Base-by-base conservation (phyloP, 805 yeast genomes). In the Nadsonia fulvescens region DNA sequence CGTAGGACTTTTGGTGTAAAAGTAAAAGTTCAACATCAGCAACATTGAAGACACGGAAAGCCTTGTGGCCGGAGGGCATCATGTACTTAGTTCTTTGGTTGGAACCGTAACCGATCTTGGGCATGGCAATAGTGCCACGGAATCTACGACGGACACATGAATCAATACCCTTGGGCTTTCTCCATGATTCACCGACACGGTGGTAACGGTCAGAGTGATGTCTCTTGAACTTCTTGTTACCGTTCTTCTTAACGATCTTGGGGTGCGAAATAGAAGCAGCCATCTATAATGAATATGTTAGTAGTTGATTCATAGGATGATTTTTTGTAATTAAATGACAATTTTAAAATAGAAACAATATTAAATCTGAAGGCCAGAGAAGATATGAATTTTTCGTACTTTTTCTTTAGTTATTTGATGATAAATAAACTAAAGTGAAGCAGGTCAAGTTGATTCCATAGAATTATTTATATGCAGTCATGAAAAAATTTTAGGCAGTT, bases 151-250 rank as follows among this genome's bases (percentile, higher is more conserved):
- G 89, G 61, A 91, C 95, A 68, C 81, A 72, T 49, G 96, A 83
- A 72, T 89, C 99, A 60, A 89, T 89, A 89, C 99, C 99, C 79
- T 89, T 89, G 69, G 91, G 99, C 70, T 89, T 86, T 81, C 99
- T 89, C 98, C 98, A 91, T 74, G 73, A 75, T 67, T 81, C 95
- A 54, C 79, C 66, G 49, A 89, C 94, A 68, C 99, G 83, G 73
- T 72, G 74, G 68, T 82, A 86, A 68, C 94, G 81, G 76, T 89
- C 99, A 63, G 94, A 82, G 73, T 89, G 98, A 64, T 86, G 96
- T 71, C 99, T 82, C 86, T 83, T 91, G 78, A 89, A 89, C 74
- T 76, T 77, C 73, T 81, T 81, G 56, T 82, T 59, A 24, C 35
- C 33, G 81, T 83, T 89, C 82, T 89, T 89, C 86, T 89, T 91